Base-by-base conservation (phyloP, 352 stramenopile genomes). In the Globisporangium alternatum region DNA sequence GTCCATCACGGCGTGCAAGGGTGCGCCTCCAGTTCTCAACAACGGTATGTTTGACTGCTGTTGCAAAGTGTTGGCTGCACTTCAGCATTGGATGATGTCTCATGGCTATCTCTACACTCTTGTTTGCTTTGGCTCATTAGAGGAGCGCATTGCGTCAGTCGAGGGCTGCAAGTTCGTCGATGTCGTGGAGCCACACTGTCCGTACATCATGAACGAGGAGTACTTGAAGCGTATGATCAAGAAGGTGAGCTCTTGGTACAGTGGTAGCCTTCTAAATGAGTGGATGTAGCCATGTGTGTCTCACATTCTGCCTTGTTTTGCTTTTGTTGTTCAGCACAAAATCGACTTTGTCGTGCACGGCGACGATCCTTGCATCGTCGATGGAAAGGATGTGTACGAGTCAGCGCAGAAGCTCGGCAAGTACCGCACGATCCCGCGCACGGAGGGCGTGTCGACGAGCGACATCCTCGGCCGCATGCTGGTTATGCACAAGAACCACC, bases 291-390 rank as follows among this genome's bases (percentile, higher is more conserved):
- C 56, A 62, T 62, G 39, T 58, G 49, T 43, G n/a, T 39, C 19
- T 62, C 15, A 55, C 25, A 22, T 45, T n/a, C 22, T 56, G 21
- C 28, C n/a, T 25, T 57, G 25, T 28, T 4, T 55, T 45, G 25
- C 5, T 22, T 28, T 22, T 28, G 25, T 31, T 7, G 12, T 4
- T 31, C 61, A 81, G 76, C 87, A 99, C 75, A 87, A 95, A 35
- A 98, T 99, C 56, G 97, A 99, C 79, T 99, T 98, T 74, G 95
- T 99, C 3, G 95, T 99, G 43, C 97, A 99, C 77, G 97, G 97
- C 64, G 97, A 99, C 75, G 97, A 99, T 74, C 97, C 97, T 44
- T 99, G 97, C 81, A 98, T 99, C 64, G 96, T 99, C 3, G 95
- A 99, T 80, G 96, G 96, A 45, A 98, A 98, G 76, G 97, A 99